A percentile compares a stretch with the other conserved stretches of the same genome.
Evolutionary conservation across 2,329 filamentous ascomycete species (phyloP).

Genomic region (Talaromyces sp.): DNA sequence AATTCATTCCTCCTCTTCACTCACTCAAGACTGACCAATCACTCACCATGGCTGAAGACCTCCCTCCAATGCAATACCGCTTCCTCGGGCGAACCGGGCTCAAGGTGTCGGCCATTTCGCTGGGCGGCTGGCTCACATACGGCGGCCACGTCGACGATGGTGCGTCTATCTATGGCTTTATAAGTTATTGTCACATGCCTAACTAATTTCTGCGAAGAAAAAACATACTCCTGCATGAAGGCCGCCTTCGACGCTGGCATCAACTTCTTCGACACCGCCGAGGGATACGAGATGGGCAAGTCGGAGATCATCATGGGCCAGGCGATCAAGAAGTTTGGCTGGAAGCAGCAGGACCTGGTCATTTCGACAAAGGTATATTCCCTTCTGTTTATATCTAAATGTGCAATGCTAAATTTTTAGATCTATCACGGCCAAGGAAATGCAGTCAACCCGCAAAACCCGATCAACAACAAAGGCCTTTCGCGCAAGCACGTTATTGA

Average conservation of each 20-base stretch:
- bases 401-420: conserved; percentile 19
- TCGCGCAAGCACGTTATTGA: conserved; percentile 66
- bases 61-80: conserved; percentile 58
- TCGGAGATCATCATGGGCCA: conserved; percentile 51
- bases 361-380: conserved; percentile 54
- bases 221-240: conserved; percentile 39
- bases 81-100: conserved; percentile 66
- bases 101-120: conserved; percentile 66
- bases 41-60: conserved; percentile 17
- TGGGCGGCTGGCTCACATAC: conserved; percentile 61
- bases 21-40: no score
- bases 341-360: conserved; percentile 53
- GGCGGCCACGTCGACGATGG: conserved; percentile 66
- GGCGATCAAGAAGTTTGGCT: conserved; percentile 52
- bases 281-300: conserved; percentile 48
- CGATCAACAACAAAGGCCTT: conserved; percentile 61
- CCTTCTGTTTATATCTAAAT: no score
- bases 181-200: no score
- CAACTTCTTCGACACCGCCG: conserved; percentile 53
- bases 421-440: conserved; percentile 60
- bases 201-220: no score
- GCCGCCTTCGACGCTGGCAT: conserved; percentile 53
- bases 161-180: conserved; percentile 29
- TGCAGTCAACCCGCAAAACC: conserved; percentile 54
- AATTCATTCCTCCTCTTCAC: background rate